These are phyloP conservation scores for Termitomyces titanicus DNA, from an alignment of 768 basidiomycete genomes.

Conservation along the genomic window DNA sequence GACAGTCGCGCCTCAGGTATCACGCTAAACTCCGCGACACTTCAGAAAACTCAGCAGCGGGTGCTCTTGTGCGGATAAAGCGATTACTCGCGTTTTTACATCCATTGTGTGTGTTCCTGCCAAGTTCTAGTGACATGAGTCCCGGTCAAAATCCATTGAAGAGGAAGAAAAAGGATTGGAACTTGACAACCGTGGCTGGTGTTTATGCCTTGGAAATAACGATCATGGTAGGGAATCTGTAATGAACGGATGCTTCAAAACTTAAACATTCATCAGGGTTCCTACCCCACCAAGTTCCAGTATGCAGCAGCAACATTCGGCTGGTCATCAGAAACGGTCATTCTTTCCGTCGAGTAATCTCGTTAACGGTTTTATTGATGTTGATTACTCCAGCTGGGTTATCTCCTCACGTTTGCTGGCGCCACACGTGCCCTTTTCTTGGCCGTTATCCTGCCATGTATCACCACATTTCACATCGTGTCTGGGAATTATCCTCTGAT, in stretches of 20 bases:
- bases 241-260: neutral
- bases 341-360: conserved; percentile 12
- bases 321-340: conserved; percentile 65
- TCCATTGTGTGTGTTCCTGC: conserved; percentile 67
- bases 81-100: conserved; percentile 59
- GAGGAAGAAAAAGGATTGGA: conserved; percentile 55
- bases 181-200: conserved; percentile 50
- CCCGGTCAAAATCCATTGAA: conserved; percentile 34
- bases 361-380: neutral
- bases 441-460: conserved; percentile 58
- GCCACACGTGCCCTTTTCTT: conserved; percentile 52
- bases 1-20: conserved; percentile 32
- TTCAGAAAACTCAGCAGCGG: conserved; percentile 14
- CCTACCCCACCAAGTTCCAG: conserved; percentile 56
- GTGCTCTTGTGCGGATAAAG: conserved; percentile 36
- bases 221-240: conserved; percentile 36
- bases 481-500: neutral
- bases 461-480: neutral
- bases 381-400: conserved; percentile 52
- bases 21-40: conserved; percentile 24
- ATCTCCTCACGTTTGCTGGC: conserved; percentile 59
- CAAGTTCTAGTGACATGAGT: conserved; percentile 26
- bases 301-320: conserved; percentile 59
- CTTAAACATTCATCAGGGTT: conserved; percentile 38
- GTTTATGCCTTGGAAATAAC: conserved; percentile 47